Conservation (phyloP, 441 rosid genomes). For the Mallotus japonicus region DNA sequence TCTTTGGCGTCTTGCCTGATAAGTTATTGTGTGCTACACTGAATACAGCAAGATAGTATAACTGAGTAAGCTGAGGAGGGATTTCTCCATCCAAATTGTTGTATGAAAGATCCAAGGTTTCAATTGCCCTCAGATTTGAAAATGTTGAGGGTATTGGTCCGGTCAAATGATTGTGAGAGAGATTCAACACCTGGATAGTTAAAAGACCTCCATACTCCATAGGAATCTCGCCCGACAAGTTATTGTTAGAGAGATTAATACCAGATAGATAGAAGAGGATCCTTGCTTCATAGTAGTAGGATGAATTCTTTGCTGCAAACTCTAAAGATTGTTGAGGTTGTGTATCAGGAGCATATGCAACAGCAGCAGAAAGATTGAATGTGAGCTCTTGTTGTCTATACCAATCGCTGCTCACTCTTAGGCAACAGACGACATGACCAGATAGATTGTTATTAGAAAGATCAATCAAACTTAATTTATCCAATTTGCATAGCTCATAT, state of each 20-base stretch:
- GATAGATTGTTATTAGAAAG: conserved; percentile 16
- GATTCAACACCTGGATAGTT: neutral
- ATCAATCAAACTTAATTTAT: neutral
- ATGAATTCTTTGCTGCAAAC: neutral
- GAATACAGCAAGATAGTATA: conserved; percentile 13
- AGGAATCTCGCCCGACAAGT: conserved; percentile 18
- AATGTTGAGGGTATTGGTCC: conserved; percentile 3
- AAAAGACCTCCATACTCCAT: conserved; percentile 9
- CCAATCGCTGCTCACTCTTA: neutral
- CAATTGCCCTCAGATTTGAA: neutral
- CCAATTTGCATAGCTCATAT: conserved; percentile 1
- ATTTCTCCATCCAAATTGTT: neutral
- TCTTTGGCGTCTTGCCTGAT: conserved; percentile 20
- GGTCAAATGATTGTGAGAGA: conserved; percentile 15
- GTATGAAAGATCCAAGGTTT: conserved; percentile 2
- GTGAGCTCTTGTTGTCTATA: neutral
- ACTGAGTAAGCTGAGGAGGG: conserved; percentile 10
- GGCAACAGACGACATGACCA: neutral
- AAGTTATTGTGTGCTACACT: conserved; percentile 34
- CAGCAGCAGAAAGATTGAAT: neutral
- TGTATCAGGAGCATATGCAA: conserved; percentile 19
- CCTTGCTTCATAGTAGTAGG: neutral
- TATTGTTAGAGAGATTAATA: conserved; percentile 22
- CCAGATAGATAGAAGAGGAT: neutral
- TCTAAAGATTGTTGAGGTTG: neutral